Base-by-base conservation (phyloP, 306 rosid genomes). In the Vicia faba region DNA sequence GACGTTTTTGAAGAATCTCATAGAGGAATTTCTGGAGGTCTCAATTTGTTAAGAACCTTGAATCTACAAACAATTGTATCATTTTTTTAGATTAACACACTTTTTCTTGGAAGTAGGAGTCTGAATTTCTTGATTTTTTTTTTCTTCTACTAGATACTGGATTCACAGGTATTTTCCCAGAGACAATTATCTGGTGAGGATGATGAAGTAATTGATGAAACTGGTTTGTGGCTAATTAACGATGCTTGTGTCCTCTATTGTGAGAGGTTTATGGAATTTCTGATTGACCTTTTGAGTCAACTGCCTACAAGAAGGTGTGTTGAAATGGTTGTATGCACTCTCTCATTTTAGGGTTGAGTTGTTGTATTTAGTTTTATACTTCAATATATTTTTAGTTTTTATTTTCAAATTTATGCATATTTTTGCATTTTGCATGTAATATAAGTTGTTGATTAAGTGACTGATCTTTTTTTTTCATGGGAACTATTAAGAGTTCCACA, bases 251-350 rank as follows among this genome's bases (percentile, higher is more conserved):
- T 93, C 76, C 83, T 93, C 76, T 93, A 93, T 68, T 90, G 99
- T 54, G 99, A 93, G 85, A 84, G 99, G 87, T 93, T 93, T 81
- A 88, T 90, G 86, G 99, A 93, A 76, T 90, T 93, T 88, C 95
- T 93, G 26, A 90, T 93, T 84, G 99, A 93, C 74, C 99, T 93
- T 59, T 74, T 93, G 81, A 93, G 99, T 78, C 99, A 93, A 80
- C 87, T 93, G 71, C 96, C 97, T 49, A 93, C 99, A 8, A 85
- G 99, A 78, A 93, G 99, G 99, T 93, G 82, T 62, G 45, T 61
- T 25, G 65, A 66, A 64, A 45, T 61, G 75, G 33, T 57, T 74
- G 16, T 74, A 19, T 53, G 49, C 11, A 6, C 19, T 73, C 70
- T 68, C 39, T 64, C 62, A 25, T 61, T 31, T 40, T 5, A 57